A percentile compares a stretch with the other conserved stretches of the same genome.
Conservation (phyloP, 1,284 basidiomycete genomes). For the Volvariella volvacea region DNA sequence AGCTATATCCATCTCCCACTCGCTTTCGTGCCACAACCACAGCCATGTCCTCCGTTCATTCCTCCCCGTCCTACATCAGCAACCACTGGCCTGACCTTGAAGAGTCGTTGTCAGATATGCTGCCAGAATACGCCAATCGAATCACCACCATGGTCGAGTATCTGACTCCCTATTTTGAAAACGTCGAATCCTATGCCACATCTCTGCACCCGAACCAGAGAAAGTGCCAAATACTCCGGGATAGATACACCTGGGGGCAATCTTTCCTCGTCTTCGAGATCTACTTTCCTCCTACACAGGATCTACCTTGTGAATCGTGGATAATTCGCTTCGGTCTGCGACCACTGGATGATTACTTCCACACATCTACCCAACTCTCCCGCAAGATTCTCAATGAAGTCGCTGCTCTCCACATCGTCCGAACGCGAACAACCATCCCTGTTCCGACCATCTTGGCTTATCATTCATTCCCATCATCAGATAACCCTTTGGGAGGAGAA, state of each 20-base stretch:
- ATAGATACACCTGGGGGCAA: conserved; percentile 31
- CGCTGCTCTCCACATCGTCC: conserved; percentile 28
- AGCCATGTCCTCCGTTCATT: too few relatives aligned
- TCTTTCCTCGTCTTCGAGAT: conserved; percentile 31
- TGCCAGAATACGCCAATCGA: conserved; percentile 23
- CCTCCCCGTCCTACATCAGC: conserved; percentile 23
- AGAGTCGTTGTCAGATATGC: conserved; percentile 24
- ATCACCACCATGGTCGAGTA: conserved; percentile 27
- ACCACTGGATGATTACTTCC: conserved; percentile 30
- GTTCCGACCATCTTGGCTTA: conserved; percentile 28
- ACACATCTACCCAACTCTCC: conserved; percentile 30
- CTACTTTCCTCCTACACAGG: conserved; percentile 16
- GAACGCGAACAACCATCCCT: conserved; percentile 28
- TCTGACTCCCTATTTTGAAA: conserved; percentile 20
- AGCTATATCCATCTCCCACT: too few relatives aligned
- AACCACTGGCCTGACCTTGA: conserved; percentile 28
- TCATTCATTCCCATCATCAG: conserved; percentile 22
- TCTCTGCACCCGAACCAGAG: conserved; percentile 22
- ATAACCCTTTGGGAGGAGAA: conserved; percentile 24
- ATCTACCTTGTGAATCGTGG: conserved; percentile 19
- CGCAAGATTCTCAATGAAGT: conserved; percentile 34
- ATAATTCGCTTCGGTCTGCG: conserved; percentile 31
- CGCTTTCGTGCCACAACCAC: not conserved
- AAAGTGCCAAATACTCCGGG: conserved; percentile 20
- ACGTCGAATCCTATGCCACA: conserved; percentile 24